A percentile compares a stretch with the other conserved stretches of the same genome.
Evolutionary conservation across 495 filamentous ascomycete genomes (phyloP).

Genomic region (Apodospora peruviana): DNA sequence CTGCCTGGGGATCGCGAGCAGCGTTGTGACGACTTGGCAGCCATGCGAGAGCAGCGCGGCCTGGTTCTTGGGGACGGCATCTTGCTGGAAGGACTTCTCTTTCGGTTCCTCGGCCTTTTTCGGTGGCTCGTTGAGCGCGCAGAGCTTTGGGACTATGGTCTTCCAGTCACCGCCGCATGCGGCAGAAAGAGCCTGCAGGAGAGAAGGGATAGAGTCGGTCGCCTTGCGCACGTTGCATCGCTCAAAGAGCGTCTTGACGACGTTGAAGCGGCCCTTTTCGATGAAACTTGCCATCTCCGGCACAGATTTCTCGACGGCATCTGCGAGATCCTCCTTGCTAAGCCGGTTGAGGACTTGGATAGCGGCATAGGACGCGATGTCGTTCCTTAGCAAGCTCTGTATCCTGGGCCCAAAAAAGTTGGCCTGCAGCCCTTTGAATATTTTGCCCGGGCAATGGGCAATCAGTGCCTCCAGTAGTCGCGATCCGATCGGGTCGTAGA

Average conservation of each 20-base stretch:
- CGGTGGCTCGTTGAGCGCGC: constrained; percentile 38
- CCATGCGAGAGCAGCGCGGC: constrained; percentile 38
- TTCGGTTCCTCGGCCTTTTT: constrained; percentile 26
- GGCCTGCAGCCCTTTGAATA: constrained; percentile 78
- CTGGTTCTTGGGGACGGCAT: constrained; percentile 41
- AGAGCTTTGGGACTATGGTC: constrained; percentile 51
- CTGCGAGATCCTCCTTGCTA: constrained; percentile 72
- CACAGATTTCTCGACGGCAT: constrained; percentile 59
- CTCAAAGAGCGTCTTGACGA: constrained; percentile 77
- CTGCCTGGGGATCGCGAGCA: constrained; percentile 37
- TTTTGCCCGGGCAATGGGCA: constrained; percentile 70
- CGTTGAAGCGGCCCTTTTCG: constrained; percentile 64
- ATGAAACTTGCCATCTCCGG: constrained; percentile 66
- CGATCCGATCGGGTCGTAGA: constrained; percentile 87
- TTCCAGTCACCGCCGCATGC: constrained; percentile 53
- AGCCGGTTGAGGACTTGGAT: constrained; percentile 74
- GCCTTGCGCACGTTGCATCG: constrained; percentile 61
- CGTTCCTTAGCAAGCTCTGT: constrained; percentile 73
- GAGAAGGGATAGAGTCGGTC: constrained; percentile 50
- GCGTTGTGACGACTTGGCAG: constrained; percentile 33
- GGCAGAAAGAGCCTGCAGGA: constrained; percentile 55
- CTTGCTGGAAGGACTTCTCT: constrained; percentile 20
- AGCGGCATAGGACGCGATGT: constrained; percentile 80
- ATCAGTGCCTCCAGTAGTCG: constrained; percentile 83
- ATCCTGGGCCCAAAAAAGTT: constrained; percentile 72